Base-by-base conservation (phyloP, 2,329 filamentous ascomycete species). In the Diaporthe australafricana region DNA sequence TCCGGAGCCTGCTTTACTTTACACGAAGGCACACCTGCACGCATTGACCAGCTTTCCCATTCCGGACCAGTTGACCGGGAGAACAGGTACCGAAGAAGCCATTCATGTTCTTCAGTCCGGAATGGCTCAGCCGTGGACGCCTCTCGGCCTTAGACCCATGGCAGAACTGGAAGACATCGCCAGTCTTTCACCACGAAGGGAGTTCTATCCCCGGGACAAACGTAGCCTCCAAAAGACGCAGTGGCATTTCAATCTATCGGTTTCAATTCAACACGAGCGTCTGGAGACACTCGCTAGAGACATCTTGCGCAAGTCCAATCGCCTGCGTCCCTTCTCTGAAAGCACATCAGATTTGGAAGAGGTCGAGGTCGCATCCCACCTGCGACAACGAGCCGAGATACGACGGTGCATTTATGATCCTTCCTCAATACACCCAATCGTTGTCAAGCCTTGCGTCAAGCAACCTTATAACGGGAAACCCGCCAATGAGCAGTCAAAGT, bases 1-100 rank as follows among this genome's bases (percentile, higher is more conserved):
- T 0, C 81, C 87, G 0, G 90, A 92, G 56, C 88, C 88, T 0
- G 77, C 77, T 0, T 78, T 90, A 0, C 79, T 90, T 0, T 91
- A 90, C 70, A 81, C 81, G 1, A 92, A 90, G 75, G 90, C 89
- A 0, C 78, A 85, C 5, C 77, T 90, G 1, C 91, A 93, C 76
- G 91, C 90, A 0, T 79, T 85, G 5, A 93, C 91, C 0, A 91
- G 90, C 0, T 88, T 86, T 40, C 75, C 86, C 0, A 45, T 92
- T 0, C 86, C 88, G 0, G 91, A 93, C 75, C 79, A 82, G 0
- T 81, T 93, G 0, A 92, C 90, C 0, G 80, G 84, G 0, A 82
- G 85, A 0, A 92, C 89, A 0, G 91, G 91, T 0, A 86, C 84
- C 0, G 91, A 93, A 75, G 90, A 92, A 77, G 86, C 89, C 0